phyloP scores from a whole-genome alignment of 2,329 filamentous ascomycete genomes.

The Monilinia fructicola region DNA sequence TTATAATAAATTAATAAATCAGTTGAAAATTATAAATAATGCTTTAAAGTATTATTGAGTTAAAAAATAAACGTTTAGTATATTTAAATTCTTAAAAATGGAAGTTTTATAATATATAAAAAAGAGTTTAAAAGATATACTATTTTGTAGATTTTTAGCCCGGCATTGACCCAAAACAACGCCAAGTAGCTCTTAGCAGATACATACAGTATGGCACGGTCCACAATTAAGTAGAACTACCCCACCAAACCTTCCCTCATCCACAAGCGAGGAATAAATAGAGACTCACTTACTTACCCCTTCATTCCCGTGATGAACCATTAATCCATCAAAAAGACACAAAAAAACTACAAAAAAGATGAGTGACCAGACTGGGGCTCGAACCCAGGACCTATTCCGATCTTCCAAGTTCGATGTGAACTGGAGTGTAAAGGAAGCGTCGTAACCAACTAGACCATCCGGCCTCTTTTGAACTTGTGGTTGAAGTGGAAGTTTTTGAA shows the following conservation, averaged over 20 bases:
- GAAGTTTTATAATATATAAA: no score
- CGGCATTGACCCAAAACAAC: no score
- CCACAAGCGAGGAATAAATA: neutral
- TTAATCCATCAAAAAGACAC: neutral
- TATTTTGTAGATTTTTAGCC: no score
- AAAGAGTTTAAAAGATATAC: no score
- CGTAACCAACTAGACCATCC: constrained; percentile 21
- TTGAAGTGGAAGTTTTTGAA: fast-evolving
- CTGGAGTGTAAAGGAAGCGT: constrained; percentile 2
- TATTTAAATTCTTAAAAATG: no score
- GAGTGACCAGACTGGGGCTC: constrained; percentile 11
- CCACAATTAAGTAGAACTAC: neutral
- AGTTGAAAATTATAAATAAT: no score
- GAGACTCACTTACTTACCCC: no score
- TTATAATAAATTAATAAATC: no score
- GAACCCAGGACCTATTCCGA: constrained; percentile 17
- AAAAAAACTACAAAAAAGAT: fast-evolving
- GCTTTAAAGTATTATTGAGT: no score
- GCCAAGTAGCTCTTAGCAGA: no score
- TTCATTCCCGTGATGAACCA: neutral
- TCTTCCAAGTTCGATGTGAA: neutral
- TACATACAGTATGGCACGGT: neutral
- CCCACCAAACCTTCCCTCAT: neutral
- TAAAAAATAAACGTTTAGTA: no score
- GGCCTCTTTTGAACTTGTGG: neutral